Conservation (phyloP, 805 yeast genomes). For the Yamadazyma takamatsuzukensis region DNA sequence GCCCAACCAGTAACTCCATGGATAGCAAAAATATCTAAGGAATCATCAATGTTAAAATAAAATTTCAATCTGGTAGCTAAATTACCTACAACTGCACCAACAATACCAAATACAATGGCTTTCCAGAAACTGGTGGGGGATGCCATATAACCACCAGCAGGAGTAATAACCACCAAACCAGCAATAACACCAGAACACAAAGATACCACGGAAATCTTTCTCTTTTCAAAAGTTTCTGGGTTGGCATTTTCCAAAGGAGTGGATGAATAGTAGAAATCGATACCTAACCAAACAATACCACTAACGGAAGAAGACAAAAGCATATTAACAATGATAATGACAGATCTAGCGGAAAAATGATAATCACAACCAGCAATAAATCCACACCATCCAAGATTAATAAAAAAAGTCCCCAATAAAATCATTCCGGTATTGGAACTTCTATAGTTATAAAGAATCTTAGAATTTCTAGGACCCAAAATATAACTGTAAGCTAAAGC, state of each 20-base stretch:
- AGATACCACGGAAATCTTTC: conserved; percentile 36
- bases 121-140: conserved; percentile 37
- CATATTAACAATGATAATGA: conserved; percentile 30
- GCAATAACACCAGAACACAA: conserved; percentile 39
- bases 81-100: conserved; percentile 36
- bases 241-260: conserved; percentile 32
- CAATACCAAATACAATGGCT: conserved; percentile 33
- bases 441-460: conserved; percentile 32
- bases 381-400: conserved; percentile 39
- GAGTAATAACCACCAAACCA: conserved; percentile 41
- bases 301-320: conserved; percentile 32
- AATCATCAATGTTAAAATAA: conserved; percentile 37
- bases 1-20: conserved; percentile 41
- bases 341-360: conserved; percentile 29
- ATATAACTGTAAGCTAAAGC: conserved; percentile 40
- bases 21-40: conserved; percentile 41
- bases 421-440: conserved; percentile 32
- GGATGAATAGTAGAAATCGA: conserved; percentile 38
- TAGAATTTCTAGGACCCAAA: conserved; percentile 41
- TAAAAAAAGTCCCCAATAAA: conserved; percentile 30
- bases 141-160: conserved; percentile 40
- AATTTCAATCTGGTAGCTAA: conserved; percentile 39
- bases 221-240: conserved; percentile 7
- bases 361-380: conserved; percentile 42
- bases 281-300: conserved; percentile 32